Conservation (phyloP, 176 grass and related monocot genomes). For the Carex scoparia region DNA sequence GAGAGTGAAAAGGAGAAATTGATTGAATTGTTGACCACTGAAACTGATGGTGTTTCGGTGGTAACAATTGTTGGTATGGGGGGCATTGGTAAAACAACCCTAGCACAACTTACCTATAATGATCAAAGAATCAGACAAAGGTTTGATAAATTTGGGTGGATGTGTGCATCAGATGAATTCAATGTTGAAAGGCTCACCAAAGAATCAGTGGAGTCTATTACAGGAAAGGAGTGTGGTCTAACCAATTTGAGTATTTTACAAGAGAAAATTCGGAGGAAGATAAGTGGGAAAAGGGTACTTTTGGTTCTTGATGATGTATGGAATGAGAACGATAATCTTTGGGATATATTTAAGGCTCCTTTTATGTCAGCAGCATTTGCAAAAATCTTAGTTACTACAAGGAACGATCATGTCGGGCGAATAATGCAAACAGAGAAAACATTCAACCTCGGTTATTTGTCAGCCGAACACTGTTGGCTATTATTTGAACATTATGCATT, state of each 20-base stretch:
- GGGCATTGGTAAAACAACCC: too few relatives aligned
- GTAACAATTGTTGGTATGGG: too few relatives aligned
- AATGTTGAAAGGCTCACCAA: neutral
- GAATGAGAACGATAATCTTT: constrained; percentile 25
- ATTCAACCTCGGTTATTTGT: constrained; percentile 17
- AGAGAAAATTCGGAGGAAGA: constrained; percentile 1
- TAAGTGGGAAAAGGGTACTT: constrained; percentile 8
- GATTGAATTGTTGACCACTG: too few relatives aligned
- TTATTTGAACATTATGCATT: constrained; percentile 33
- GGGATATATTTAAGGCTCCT: constrained; percentile 18
- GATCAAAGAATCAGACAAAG: constrained; percentile 8
- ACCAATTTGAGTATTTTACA: constrained; percentile 33
- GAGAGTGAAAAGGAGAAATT: too few relatives aligned
- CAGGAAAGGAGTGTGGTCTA: neutral
- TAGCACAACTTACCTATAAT: too few relatives aligned
- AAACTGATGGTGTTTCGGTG: too few relatives aligned
- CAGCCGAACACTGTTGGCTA: constrained; percentile 22
- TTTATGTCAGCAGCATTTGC: neutral
- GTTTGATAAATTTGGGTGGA: constrained; percentile 10
- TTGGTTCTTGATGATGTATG: constrained; percentile 10
- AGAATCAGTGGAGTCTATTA: neutral
- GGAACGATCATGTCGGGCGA: constrained; percentile 15
- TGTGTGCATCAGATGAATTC: constrained; percentile 1
- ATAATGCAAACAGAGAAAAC: neutral
- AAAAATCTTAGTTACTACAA: constrained; percentile 34